Evolutionary conservation across 1,139 yeast genomes (phyloP), one percentile per base, ranked within the genome.

Genomic region (Blastobotrys petasosporus): DNA sequence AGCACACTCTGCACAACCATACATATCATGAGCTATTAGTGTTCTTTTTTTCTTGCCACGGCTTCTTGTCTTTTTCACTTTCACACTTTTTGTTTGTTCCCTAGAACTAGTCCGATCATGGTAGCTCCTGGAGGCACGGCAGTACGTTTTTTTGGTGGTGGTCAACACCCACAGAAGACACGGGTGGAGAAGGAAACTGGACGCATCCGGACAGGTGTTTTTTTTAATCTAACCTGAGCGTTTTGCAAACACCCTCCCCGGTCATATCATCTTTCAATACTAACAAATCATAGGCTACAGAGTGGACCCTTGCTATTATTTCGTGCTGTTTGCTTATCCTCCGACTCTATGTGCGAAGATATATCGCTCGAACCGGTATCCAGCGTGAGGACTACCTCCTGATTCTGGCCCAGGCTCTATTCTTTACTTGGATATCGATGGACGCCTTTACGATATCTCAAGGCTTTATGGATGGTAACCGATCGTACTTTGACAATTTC

Each of bases 371-470:
- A 37, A 55, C 58, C 23, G 58, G 61, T n/a, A 43, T 60, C 25
- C 60, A 58, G 42, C 52, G 58, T 28, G 65, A 61, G 41, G 65
- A 61, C 44, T 34, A 44, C 37, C 44, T 61, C 28, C 49, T 61
- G 47, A 39, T 57, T 12, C 7, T 51, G n/a, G 60, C 63, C 5
- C 64, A 60, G 40, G 6, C 44, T 1, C 42, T 59, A 15, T 61
- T 59, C 45, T 58, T 59, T 36, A 38, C 44, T 3, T 61, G 65
- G 65, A 53, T 61, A 11, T 52, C 61, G 2, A 41, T 55, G 37
- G 65, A 61, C 42, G 51, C 64, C 6, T 60, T 38, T 43, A 50
- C 54, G 10, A 53, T 52, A 13, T 45, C 59, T n/a, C 48, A 48
- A 30, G 63, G 62, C 9, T 60, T 61, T 42, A 61, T 61, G 63